Evolutionary conservation across 345 rosid species (phyloP).

Genomic region (Pistacia atlantica): DNA sequence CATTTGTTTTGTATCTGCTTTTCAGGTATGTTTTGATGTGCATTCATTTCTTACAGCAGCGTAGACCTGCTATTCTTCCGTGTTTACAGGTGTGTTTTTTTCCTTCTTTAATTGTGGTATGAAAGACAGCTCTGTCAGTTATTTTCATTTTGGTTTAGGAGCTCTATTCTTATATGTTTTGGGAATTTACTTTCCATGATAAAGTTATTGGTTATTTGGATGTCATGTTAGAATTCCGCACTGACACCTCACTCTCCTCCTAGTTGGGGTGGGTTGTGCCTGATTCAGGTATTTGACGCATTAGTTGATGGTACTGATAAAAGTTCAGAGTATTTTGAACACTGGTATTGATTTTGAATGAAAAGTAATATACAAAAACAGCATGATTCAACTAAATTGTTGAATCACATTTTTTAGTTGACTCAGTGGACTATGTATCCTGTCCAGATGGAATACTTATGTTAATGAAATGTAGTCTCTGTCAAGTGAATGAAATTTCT

Average conservation of each 20-base stretch:
- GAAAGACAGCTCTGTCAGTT: background rate
- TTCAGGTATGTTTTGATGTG: conserved; percentile 97
- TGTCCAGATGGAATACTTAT: background rate
- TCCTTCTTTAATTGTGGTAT: background rate
- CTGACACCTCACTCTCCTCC: background rate
- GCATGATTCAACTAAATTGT: conserved; percentile 1
- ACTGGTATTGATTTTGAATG: background rate
- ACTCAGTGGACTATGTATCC: background rate
- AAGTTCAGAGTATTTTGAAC: background rate
- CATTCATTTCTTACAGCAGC: conserved; percentile 90
- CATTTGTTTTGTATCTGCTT: conserved; percentile 2
- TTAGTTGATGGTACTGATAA: background rate
- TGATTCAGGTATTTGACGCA: background rate
- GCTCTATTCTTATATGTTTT: background rate
- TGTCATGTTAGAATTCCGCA: background rate
- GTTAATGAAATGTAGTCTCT: background rate
- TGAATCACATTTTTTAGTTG: background rate
- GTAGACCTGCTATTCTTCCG: conserved; percentile 93
- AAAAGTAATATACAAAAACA: background rate
- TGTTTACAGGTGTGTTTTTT: conserved; percentile 74
- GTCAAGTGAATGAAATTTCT: background rate
- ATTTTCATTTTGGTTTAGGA: background rate
- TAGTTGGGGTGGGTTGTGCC: background rate
- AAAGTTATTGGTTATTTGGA: background rate
- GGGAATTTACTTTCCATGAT: background rate